phyloP scores from a whole-genome alignment of 192 early-diverging fungal species.

The Entomortierella chlamydospora region DNA sequence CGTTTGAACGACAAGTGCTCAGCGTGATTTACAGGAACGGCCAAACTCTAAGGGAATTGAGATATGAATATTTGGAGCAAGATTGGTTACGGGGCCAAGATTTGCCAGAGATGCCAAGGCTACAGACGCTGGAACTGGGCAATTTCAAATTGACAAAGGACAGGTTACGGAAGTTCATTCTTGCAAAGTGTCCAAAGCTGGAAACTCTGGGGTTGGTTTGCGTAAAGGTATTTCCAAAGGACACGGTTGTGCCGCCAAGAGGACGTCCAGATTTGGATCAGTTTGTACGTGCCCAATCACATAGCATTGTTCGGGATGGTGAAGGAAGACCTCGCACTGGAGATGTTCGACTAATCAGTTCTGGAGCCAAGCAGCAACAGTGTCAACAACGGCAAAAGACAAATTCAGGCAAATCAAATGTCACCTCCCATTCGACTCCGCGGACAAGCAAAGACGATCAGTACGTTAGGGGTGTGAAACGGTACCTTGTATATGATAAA shows the following conservation, averaged over 20 bases:
- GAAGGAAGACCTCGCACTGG: too few relatives aligned
- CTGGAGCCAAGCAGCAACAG: neutral
- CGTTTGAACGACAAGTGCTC: neutral
- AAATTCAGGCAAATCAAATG: neutral
- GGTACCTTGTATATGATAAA: neutral
- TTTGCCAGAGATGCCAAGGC: neutral
- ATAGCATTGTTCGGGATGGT: neutral
- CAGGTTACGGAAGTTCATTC: neutral
- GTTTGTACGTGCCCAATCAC: neutral
- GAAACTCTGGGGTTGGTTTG: neutral
- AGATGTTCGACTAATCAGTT: neutral
- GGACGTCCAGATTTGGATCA: neutral
- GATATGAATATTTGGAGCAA: neutral
- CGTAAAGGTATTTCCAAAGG: neutral
- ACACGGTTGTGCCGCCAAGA: neutral
- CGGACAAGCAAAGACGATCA: too few relatives aligned
- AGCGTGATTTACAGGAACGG: neutral
- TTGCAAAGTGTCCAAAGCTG: neutral
- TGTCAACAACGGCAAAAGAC: neutral
- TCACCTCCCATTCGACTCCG: neutral
- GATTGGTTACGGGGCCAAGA: neutral
- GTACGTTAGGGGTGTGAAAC: neutral
- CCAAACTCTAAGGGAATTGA: neutral
- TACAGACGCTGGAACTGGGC: neutral
- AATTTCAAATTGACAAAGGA: neutral